A percentile compares a stretch with the other conserved stretches of the same genome.
These are phyloP conservation scores for Cladosporium halotolerans DNA, from an alignment of 2,329 filamentous ascomycete genomes.

Conservation along the genomic window DNA sequence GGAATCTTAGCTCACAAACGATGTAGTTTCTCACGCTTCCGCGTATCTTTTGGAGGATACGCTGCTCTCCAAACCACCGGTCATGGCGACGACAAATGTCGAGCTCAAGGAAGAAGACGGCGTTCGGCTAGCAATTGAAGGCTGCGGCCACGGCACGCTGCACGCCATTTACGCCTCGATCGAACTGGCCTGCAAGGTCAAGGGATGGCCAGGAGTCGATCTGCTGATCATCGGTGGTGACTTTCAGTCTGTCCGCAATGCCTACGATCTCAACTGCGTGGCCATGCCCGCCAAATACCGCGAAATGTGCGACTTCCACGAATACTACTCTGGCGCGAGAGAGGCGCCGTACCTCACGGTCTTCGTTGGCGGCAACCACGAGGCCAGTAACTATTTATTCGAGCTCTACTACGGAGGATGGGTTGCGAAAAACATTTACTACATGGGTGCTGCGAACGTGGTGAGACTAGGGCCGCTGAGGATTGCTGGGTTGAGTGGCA, in stretches of 20 bases:
- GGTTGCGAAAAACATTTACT: constrained; percentile 96
- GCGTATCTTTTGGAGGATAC: not conserved
- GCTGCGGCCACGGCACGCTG: constrained; percentile 87
- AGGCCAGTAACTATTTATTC: constrained; percentile 82
- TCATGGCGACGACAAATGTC: constrained; percentile 6
- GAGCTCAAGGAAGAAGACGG: constrained; percentile 30
- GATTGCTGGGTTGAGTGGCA: constrained; percentile 85
- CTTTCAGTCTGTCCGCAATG: constrained; percentile 89
- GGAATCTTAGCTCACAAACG: not conserved
- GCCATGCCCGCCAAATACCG: constrained; percentile 85
- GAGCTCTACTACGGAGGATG: constrained; percentile 96
- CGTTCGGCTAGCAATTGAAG: constrained; percentile 76
- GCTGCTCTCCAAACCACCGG: not conserved
- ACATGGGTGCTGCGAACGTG: constrained; percentile 87
- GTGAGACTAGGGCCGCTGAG: constrained; percentile 75
- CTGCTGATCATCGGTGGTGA: constrained; percentile 92
- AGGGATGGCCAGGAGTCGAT: constrained; percentile 76
- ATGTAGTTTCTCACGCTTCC: constrained; percentile 1
- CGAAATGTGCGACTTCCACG: constrained; percentile 81
- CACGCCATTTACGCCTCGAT: constrained; percentile 86
- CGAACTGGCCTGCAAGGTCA: constrained; percentile 58
- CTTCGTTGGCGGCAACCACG: constrained; percentile 92
- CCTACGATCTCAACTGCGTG: constrained; percentile 79
- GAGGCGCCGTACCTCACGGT: constrained; percentile 82
- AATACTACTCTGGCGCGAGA: constrained; percentile 78